phyloP scores from a whole-genome alignment of 495 filamentous ascomycete genomes.

The Podospora fimiseda region DNA sequence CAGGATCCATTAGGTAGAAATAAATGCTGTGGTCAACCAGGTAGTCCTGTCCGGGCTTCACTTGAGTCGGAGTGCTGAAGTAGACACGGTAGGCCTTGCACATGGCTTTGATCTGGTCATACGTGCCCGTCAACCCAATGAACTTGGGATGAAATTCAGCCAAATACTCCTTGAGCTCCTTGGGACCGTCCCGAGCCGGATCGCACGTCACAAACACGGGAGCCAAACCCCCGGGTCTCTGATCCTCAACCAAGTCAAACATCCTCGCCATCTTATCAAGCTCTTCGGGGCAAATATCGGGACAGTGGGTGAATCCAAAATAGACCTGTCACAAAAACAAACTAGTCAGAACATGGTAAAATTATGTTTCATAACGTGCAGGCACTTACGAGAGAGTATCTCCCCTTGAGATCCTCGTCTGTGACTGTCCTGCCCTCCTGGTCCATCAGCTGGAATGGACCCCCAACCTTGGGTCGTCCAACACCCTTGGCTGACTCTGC shows the following conservation, averaged over 20 bases:
- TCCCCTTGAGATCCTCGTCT: constrained; percentile 74
- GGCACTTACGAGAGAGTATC: constrained; percentile 60
- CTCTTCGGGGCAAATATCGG: constrained; percentile 98
- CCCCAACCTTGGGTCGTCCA: constrained; percentile 87
- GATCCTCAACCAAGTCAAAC: constrained; percentile 69
- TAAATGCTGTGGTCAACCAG: constrained; percentile 98
- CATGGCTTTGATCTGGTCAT: constrained; percentile 81
- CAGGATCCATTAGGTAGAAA: constrained; percentile 98
- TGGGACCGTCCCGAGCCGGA: constrained; percentile 80
- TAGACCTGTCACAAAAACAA: constrained; percentile 55
- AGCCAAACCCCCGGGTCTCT: constrained; percentile 31
- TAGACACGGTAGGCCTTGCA: constrained; percentile 97
- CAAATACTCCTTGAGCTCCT: constrained; percentile 77
- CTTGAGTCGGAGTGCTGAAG: constrained; percentile 83
- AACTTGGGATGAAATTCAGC: constrained; percentile 87
- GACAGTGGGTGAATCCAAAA: constrained; percentile 97
- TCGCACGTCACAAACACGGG: constrained; percentile 96
- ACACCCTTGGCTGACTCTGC: constrained; percentile 89
- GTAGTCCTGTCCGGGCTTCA: constrained; percentile 92
- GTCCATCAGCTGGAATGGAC: constrained; percentile 74
- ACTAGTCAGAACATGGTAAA: not conserved
- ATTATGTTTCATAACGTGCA: not conserved
- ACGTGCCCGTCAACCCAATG: constrained; percentile 84
- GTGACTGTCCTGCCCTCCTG: constrained; percentile 71
- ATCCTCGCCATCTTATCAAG: constrained; percentile 96